phyloP scores from a whole-genome alignment of 2,329 filamentous ascomycete species.

The Thielaviopsis populi region DNA sequence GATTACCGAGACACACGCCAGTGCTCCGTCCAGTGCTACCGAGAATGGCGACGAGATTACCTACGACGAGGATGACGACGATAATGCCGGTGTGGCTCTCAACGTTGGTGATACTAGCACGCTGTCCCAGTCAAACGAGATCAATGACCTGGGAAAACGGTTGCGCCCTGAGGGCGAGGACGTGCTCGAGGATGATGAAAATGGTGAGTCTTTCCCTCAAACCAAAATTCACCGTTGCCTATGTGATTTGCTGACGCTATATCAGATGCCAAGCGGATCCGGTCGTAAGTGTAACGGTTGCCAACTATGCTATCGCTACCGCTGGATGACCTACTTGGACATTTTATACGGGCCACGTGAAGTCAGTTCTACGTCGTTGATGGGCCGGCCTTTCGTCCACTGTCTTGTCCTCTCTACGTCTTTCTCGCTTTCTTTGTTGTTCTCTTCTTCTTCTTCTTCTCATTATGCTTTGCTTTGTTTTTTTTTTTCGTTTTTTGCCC shows the following conservation, averaged over 20 bases:
- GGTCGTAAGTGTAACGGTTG: not conserved
- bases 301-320: not conserved
- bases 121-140: constrained; percentile 11
- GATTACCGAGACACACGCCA: not conserved
- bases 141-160: constrained; percentile 16
- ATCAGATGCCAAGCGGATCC: constrained; percentile 12
- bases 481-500: too few relatives aligned
- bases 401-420: not conserved
- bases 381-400: not conserved
- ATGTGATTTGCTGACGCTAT: not conserved
- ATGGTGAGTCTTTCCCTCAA: constrained; percentile 10
- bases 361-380: not conserved
- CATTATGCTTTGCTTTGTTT: too few relatives aligned
- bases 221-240: not conserved
- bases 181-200: constrained; percentile 4
- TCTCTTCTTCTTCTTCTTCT: too few relatives aligned
- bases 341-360: not conserved
- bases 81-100: constrained; percentile 9
- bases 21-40: constrained; percentile 13
- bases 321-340: too few relatives aligned
- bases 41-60: constrained; percentile 17
- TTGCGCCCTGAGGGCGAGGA: constrained; percentile 8
- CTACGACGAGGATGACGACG: constrained; percentile 17
- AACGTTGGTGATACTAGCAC: constrained; percentile 14
- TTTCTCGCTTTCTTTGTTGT: not conserved